A percentile compares a stretch with the other conserved stretches of the same genome.
phyloP scores from a whole-genome alignment of 2,329 filamentous ascomycete genomes.

The Bipolaris bicolor region DNA sequence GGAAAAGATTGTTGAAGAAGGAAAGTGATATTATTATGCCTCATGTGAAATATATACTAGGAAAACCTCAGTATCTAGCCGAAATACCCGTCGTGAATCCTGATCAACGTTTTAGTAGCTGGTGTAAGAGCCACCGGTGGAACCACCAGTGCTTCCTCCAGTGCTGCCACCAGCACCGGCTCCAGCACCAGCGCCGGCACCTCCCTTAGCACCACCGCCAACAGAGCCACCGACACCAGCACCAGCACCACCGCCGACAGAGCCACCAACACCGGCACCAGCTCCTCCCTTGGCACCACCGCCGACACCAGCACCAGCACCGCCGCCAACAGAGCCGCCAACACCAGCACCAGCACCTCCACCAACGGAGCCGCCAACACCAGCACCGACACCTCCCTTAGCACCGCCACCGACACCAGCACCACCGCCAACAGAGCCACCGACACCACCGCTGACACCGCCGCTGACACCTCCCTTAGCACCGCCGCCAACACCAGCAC shows the following conservation, averaged over 20 bases:
- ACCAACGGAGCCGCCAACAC: background rate
- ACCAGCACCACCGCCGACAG: background rate
- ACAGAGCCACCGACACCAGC: background rate
- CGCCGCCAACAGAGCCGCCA: background rate
- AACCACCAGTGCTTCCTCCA: background rate
- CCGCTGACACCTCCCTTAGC: background rate
- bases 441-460: background rate
- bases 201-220: background rate
- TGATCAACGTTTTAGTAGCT: background rate
- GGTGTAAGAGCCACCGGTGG: background rate
- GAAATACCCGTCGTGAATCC: background rate
- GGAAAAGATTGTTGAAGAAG: background rate
- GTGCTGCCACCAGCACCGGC: background rate
- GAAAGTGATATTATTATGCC: background rate
- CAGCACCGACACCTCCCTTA: background rate
- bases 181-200: conserved; percentile 2
- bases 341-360: background rate
- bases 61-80: background rate
- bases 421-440: background rate
- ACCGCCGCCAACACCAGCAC: background rate
- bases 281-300: background rate
- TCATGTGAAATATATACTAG: background rate
- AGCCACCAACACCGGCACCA: background rate
- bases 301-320: conserved; percentile 3
- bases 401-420: conserved; percentile 1